Evolutionary conservation across 805 yeast genomes (phyloP), one percentile per base, ranked within the genome.

Genomic region (Komagataella ulmi): DNA sequence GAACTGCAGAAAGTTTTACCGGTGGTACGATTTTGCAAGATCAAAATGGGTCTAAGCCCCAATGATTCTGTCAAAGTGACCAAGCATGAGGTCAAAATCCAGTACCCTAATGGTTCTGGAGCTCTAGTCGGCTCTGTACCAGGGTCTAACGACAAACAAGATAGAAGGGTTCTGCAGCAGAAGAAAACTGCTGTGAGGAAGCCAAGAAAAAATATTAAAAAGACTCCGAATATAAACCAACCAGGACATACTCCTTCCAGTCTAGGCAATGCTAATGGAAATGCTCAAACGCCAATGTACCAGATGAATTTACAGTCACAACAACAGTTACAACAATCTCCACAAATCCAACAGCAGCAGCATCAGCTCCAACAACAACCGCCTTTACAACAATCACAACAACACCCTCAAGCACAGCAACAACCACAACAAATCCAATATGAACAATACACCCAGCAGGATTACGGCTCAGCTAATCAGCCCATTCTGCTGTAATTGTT

Each of bases 1-100:
- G 5, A 66, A 72, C 50, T 77, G 75, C 58, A 73, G 69, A 50
- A 64, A 71, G 52, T 61, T 17, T 61, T 75, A 2, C 81, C 83
- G 3, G 68, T 77, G 46, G 73, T 77, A 46, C 68, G 76, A 55
- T 67, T 74, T 54, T 68, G 80, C 1, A 80, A 76, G 58, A 68
- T 73, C 36, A 74, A 73, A 54, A 62, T 72, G 49, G 81, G 81
- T 0, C 69, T 74, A 52, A 76, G 72, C 46, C 79, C 74, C 3
- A 80, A 75, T 55, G 71, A 66, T 10, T 61, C 65, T n/a, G 66
- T 71, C n/a, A 62, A 59, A 51, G 55, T 65, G 1, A 47, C 40
- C 0, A 53, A 53, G 7, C 64, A 58, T 46, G 59, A 56, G 12
- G 65, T 64, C 7, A 60, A 58, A 30, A 30, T 30, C 12, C 40